phyloP scores from a whole-genome alignment of 805 yeast genomes.

The Monosporozyma solicola region DNA sequence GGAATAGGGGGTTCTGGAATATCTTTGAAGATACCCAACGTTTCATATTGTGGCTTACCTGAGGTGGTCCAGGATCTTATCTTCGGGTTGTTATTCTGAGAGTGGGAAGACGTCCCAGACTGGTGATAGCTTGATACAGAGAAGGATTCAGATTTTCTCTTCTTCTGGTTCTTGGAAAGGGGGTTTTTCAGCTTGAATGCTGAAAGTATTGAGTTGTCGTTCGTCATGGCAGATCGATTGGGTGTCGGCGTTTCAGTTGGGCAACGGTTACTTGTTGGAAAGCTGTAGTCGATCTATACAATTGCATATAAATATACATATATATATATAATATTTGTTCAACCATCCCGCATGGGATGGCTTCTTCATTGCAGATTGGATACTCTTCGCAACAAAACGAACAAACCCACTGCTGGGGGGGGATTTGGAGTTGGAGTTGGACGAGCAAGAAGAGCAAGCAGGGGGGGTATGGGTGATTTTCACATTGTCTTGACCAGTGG shows the following conservation, averaged over 20 bases:
- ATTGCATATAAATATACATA: too few relatives aligned
- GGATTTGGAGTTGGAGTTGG: too few relatives aligned
- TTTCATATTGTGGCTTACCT: not conserved
- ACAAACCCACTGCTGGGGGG: too few relatives aligned
- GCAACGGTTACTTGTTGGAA: not conserved
- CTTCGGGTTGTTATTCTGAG: not conserved
- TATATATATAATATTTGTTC: too few relatives aligned
- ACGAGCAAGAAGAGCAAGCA: too few relatives aligned
- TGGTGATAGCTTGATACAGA: not conserved
- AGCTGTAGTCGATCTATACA: not conserved
- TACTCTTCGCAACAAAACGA: too few relatives aligned
- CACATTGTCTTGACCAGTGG: too few relatives aligned
- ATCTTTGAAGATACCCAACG: not conserved
- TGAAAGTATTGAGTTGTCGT: not conserved
- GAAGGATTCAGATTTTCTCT: not conserved
- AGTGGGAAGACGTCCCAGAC: not conserved
- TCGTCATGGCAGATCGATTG: not conserved
- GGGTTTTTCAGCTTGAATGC: not conserved
- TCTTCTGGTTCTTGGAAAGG: not conserved
- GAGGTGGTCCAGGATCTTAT: not conserved
- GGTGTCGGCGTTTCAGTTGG: too few relatives aligned
- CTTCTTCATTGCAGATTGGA: too few relatives aligned
- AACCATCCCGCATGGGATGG: too few relatives aligned
- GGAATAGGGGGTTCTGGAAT: not conserved
- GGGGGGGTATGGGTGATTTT: too few relatives aligned